Evolutionary conservation across 2,329 filamentous ascomycete genomes (phyloP), one percentile per base, ranked within the genome.

Genomic region (Geosmithia flava): DNA sequence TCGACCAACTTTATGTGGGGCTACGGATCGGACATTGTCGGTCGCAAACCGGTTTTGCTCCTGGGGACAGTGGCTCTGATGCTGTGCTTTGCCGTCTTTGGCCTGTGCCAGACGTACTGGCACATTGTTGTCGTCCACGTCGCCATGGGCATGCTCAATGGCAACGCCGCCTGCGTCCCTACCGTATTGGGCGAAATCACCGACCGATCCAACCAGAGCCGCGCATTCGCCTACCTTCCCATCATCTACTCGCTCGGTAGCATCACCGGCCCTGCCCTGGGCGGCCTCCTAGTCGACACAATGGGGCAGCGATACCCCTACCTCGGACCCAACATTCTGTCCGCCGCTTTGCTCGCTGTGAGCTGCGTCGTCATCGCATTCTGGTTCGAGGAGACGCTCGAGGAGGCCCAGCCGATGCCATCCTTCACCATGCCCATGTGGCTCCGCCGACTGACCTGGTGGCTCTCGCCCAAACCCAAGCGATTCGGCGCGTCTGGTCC

Each of bases 171-270:
- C 4, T 83, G 96, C 13, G 89, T 98, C 15, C 91, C 88, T 7
- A 96, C 93, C 0, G 95, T 91, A 45, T 66, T 98, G 45, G 93
- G 93, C 41, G 93, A 98, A 64, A 85, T 98, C 47, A 98, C 93
- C 2, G 90, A 97, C 61, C 81, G 88, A 48, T 93, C 85, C 53
- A 98, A 98, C 63, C 93, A 98, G 71, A 93, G 87, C 59, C 78
- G 78, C 47, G 93, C 89, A 0, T 98, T 98, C 58, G 93, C 87
- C 2, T 98, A 95, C 68, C 71, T 98, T 42, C 93, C 93, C 0
- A 85, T 97, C 40, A 83, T 97, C n/a, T 98, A 98, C 64, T 91
- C 91, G 3, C 72, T 98, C 33, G 93, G 93, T 17, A 87, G 87
- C 42, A 95, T 98, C 52, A 93, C 90, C 0, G 93, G 93, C 0